Conservation (phyloP, 2,329 filamentous ascomycete genomes). For the Dryadomyces sulphureus region DNA sequence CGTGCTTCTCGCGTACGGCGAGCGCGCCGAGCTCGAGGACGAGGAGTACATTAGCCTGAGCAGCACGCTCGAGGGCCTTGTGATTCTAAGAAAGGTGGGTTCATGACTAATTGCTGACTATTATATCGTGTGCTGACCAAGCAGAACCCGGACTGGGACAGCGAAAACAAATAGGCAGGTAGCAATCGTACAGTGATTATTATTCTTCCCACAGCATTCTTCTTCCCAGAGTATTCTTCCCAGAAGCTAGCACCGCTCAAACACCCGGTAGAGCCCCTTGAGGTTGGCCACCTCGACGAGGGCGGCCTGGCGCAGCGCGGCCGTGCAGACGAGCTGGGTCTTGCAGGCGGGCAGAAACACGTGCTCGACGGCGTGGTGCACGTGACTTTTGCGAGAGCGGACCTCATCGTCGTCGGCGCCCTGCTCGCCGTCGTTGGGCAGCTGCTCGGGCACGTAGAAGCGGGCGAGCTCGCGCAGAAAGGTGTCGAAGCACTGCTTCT, state of each 20-base stretch:
- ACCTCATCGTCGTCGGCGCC: conserved; percentile 27
- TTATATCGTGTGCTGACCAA: neutral
- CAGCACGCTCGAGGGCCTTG: conserved; percentile 82
- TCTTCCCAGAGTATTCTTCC: neutral
- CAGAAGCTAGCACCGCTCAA: conserved; percentile 62
- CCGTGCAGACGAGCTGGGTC: conserved; percentile 68
- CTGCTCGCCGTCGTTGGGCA: conserved; percentile 33
- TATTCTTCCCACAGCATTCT: neutral
- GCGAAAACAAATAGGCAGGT: conserved; percentile 24
- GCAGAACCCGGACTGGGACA: conserved; percentile 42
- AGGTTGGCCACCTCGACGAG: conserved; percentile 81
- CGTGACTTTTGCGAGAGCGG: conserved; percentile 47
- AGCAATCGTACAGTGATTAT: neutral
- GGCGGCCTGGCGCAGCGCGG: conserved; percentile 53
- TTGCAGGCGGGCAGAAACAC: conserved; percentile 84
- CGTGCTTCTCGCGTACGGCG: conserved; percentile 83
- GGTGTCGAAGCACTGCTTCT: conserved; percentile 71
- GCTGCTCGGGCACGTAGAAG: conserved; percentile 79
- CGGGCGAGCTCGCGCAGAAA: conserved; percentile 77
- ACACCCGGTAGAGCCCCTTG: conserved; percentile 85
- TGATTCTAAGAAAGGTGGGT: conserved; percentile 84
- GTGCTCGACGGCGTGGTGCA: conserved; percentile 68
- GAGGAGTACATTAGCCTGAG: conserved; percentile 92
- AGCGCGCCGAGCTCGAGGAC: conserved; percentile 91
- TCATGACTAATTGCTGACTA: neutral